phyloP scores from a whole-genome alignment of 768 basidiomycete genomes.

The Tylopilus vinaceipallidus region DNA sequence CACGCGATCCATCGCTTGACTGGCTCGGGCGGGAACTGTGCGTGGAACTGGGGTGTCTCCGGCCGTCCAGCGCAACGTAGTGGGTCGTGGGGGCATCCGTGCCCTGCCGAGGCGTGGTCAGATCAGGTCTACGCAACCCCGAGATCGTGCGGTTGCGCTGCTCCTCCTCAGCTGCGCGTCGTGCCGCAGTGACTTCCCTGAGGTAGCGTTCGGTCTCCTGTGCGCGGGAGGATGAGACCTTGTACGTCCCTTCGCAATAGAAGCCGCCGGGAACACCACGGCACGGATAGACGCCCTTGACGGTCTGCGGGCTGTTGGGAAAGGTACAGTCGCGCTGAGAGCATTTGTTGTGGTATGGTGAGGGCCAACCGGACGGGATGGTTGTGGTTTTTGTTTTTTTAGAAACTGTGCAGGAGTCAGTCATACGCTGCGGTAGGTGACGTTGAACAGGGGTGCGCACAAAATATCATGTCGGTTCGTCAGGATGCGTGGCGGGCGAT shows the following conservation, averaged over 20 bases:
- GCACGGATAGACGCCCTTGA: constrained; percentile 33
- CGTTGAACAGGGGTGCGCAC: constrained; percentile 16
- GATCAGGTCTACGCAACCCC: constrained; percentile 27
- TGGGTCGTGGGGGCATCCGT: constrained; percentile 7
- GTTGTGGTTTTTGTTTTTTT: constrained; percentile 29
- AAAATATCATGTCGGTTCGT: constrained; percentile 27
- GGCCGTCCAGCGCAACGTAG: constrained; percentile 6
- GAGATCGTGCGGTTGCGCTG: constrained; percentile 30
- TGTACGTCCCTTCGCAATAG: constrained; percentile 35
- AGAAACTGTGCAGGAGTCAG: constrained; percentile 22
- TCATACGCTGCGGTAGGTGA: neutral
- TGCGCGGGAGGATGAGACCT: constrained; percentile 32
- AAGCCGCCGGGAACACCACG: constrained; percentile 34
- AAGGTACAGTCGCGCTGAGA: constrained; percentile 32
- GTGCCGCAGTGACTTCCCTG: constrained; percentile 24
- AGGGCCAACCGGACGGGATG: constrained; percentile 35
- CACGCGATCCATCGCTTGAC: neutral
- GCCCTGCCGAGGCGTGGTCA: constrained; percentile 12
- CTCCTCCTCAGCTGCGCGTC: constrained; percentile 27
- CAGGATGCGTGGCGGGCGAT: constrained; percentile 2
- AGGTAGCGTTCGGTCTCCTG: constrained; percentile 34
- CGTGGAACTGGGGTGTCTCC: neutral
- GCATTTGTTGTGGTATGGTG: constrained; percentile 37
- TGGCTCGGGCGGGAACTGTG: constrained; percentile 9
- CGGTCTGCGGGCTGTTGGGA: constrained; percentile 30